These are phyloP conservation scores for Ganoderma lucidum DNA, from an alignment of 1,284 basidiomycete species.

Conservation along the genomic window DNA sequence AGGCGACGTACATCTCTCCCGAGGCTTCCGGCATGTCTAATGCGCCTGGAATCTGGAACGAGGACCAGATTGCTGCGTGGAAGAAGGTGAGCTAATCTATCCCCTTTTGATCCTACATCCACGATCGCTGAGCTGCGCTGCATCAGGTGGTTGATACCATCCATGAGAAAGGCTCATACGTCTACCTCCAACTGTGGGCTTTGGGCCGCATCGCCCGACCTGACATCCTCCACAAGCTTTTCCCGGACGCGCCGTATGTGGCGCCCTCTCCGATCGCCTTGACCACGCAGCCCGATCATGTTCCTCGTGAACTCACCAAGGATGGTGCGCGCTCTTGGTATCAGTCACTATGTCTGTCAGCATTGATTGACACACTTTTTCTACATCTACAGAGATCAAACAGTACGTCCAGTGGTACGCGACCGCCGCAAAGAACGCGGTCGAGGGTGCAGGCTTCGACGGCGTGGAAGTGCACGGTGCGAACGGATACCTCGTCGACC, in stretches of 20 bases:
- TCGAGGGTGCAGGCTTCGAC: constrained; percentile 54
- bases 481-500: constrained; percentile 51
- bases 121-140: background rate
- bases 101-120: too few relatives aligned
- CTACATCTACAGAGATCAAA: background rate
- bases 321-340: background rate
- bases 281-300: background rate
- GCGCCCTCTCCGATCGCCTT: constrained; percentile 9
- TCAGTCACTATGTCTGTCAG: too few relatives aligned
- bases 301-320: constrained; percentile 10
- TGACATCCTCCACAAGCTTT: background rate
- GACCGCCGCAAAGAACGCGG: constrained; percentile 50
- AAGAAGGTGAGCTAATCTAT: background rate
- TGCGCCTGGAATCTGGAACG: constrained; percentile 11
- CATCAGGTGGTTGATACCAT: constrained; percentile 29
- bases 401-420: constrained; percentile 43
- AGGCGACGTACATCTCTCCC: constrained; percentile 53
- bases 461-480: constrained; percentile 46
- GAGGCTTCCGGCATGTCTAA: constrained; percentile 40
- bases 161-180: constrained; percentile 40
- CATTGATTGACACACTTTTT: background rate
- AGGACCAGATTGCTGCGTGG: constrained; percentile 12
- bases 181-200: constrained; percentile 51
- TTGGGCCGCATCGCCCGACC: constrained; percentile 24
- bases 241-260: background rate